Conservation (phyloP, 2,329 filamentous ascomycete species). For the Lasiodiplodia sp. region DNA sequence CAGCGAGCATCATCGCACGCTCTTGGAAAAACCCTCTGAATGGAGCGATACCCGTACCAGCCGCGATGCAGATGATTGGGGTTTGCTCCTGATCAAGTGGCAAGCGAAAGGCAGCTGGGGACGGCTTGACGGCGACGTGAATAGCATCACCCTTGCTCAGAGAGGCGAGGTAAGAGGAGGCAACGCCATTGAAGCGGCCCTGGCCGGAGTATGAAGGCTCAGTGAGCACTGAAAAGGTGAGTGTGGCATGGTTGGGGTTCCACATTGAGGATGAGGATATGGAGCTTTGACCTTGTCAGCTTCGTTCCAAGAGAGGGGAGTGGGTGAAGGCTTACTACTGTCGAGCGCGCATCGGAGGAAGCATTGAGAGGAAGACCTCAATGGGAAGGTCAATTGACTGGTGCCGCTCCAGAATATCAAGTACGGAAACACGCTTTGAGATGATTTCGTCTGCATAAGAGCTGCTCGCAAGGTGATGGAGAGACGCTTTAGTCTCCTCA, state of each 20-base stretch:
- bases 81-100: neutral
- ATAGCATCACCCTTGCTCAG: neutral
- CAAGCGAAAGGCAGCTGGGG: neutral
- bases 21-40: constrained; percentile 55
- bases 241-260: neutral
- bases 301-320: no score
- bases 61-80: constrained; percentile 49
- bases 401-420: no score
- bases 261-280: neutral
- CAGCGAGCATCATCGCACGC: constrained; percentile 33
- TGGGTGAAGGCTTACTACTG: no score
- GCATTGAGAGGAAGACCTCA: no score
- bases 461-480: no score
- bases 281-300: no score
- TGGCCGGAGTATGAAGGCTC: neutral
- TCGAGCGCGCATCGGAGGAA: no score
- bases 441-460: no score
- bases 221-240: neutral
- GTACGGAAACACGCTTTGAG: no score
- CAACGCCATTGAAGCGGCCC: neutral
- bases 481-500: no score
- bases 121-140: neutral
- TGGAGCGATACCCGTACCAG: constrained; percentile 60
- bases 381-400: no score
- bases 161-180: neutral